Evolutionary conservation across 768 basidiomycete genomes (phyloP), one percentile per base, ranked within the genome.

Genomic region (Lentinula aciculospora): DNA sequence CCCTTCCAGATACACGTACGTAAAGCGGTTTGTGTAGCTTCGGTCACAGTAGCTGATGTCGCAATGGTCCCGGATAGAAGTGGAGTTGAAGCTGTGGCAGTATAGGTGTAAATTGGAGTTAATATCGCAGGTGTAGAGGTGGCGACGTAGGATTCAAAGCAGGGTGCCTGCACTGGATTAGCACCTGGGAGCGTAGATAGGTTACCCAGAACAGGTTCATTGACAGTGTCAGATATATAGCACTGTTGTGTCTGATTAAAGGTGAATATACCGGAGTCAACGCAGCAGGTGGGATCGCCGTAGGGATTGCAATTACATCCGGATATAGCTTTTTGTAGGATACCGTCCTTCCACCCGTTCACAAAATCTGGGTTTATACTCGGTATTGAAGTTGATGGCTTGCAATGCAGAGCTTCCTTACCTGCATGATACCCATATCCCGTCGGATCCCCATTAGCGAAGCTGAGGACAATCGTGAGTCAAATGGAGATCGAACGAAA

Each of bases 371-470:
- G 21, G 37, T 34, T 34, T 34, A 9, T 34, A 3, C 29, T 34
- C 7, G 53, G 36, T 17, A 9, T 54, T 32, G 23, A 10, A n/a
- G 48, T 2, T 50, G n/a, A n/a, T n/a, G n/a, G n/a, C n/a, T n/a
- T n/a, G n/a, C n/a, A 29, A 9, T 19, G 25, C 10, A n/a, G n/a
- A 45, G 25, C 21, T 19, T 34, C 7, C 32, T 6, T 31, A 56
- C 55, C 55, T 57, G 68, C 72, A 56, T 72, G 70, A 37, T 70
- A 63, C 27, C 74, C 76, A 59, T 71, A 73, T 3, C 77, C 76
- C 4, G 76, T 77, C 4, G 75, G 69, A 58, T 81, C 79, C 27
- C 74, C 76, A 56, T 72, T 71, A 13, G 78, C 66, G 34, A 74
- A 71, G 5, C 66, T 67, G 53, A 25, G 42, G 23, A 23, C 7